Evolutionary conservation across 2,329 filamentous ascomycete species (phyloP).

Genomic region (Thermoascus crustaceus): DNA sequence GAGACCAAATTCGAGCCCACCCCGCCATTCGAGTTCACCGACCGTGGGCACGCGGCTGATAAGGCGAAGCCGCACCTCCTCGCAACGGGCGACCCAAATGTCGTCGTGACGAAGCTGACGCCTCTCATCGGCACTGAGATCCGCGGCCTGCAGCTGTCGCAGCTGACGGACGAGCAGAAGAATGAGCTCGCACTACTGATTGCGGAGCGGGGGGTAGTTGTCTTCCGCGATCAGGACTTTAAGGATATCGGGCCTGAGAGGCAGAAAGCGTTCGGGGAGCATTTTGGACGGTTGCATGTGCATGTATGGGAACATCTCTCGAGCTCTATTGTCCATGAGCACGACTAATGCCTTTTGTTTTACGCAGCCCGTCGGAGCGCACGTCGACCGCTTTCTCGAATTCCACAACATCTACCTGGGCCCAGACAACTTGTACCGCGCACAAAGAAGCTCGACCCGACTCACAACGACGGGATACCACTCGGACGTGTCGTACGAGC

Average conservation of each 20-base stretch:
- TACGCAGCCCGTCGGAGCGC: conserved; percentile 33
- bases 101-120: conserved; percentile 10
- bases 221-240: conserved; percentile 12
- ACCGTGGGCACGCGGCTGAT: conserved; percentile 36
- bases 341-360: conserved; percentile 6
- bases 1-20: conserved; percentile 29
- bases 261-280: conserved; percentile 17
- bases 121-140: conserved; percentile 42
- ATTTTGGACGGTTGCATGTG: conserved; percentile 21
- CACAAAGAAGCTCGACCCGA: conserved; percentile 24
- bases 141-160: conserved; percentile 41
- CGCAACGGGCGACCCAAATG: conserved; percentile 18
- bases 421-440: conserved; percentile 38
- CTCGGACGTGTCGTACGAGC: conserved; percentile 20
- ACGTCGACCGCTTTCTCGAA: conserved; percentile 37
- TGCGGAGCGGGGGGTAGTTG: conserved; percentile 14
- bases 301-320: conserved; percentile 10
- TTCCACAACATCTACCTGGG: conserved; percentile 43
- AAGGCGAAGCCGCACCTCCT: conserved; percentile 37
- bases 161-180: conserved; percentile 41
- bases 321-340: conserved; percentile 4
- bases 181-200: conserved; percentile 44
- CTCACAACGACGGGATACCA: conserved; percentile 26
- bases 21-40: conserved; percentile 34
- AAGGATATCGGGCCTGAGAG: conserved; percentile 12